phyloP scores from a whole-genome alignment of 768 basidiomycete species.

The Dioszegia aurantiaca region DNA sequence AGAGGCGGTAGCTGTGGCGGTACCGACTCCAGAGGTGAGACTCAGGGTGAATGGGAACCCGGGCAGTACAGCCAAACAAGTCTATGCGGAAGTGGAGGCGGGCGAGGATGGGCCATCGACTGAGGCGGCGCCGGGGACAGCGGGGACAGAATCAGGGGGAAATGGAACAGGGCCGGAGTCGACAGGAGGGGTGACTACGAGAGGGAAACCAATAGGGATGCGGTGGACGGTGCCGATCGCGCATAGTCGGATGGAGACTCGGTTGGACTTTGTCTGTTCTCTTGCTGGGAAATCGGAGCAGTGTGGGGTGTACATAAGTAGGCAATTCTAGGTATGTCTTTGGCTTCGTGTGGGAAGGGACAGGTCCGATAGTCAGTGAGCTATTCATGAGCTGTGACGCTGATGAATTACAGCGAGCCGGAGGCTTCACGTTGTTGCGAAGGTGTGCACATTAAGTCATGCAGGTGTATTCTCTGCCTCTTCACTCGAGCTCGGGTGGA shows the following conservation, averaged over 20 bases:
- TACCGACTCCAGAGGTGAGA: slow-evolving; percentile 32
- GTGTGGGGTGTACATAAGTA: slow-evolving; percentile 31
- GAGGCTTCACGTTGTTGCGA: too few relatives aligned
- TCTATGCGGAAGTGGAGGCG: slow-evolving; percentile 16
- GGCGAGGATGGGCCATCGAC: too few relatives aligned
- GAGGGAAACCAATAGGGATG: slow-evolving; percentile 23
- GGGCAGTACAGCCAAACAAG: slow-evolving; percentile 28
- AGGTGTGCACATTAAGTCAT: too few relatives aligned
- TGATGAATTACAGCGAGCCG: too few relatives aligned
- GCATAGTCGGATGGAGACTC: slow-evolving; percentile 28
- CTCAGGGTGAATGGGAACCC: slow-evolving; percentile 40
- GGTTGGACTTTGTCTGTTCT: slow-evolving; percentile 36
- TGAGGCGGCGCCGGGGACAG: slow-evolving; percentile 1
- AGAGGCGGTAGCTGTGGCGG: background rate
- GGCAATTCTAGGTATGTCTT: slow-evolving; percentile 40
- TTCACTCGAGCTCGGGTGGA: too few relatives aligned
- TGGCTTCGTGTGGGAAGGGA: too few relatives aligned
- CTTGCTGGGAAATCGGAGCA: slow-evolving; percentile 37
- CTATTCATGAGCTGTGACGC: too few relatives aligned
- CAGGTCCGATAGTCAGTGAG: too few relatives aligned
- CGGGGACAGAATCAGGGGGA: background rate
- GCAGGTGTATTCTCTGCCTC: too few relatives aligned
- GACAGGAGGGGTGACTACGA: slow-evolving; percentile 14
- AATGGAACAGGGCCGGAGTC: background rate
- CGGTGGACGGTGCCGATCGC: slow-evolving; percentile 33